Conservation (phyloP, 192 early-diverging fungal species). For the Backusella liffmaniae region DNA sequence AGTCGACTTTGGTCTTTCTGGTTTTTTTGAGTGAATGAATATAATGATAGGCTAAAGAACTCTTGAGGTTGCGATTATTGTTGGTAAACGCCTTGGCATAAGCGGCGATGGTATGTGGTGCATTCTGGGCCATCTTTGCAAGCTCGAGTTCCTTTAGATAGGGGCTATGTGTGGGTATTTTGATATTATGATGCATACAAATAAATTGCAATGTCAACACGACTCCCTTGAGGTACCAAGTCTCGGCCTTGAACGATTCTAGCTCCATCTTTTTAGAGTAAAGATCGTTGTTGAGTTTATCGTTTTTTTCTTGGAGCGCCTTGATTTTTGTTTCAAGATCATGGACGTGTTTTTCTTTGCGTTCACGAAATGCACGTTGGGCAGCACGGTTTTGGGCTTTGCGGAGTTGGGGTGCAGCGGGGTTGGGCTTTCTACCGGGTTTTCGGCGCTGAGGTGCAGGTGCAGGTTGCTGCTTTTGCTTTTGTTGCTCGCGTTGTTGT, state of each 20-base stretch:
- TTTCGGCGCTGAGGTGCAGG: constrained; percentile 35
- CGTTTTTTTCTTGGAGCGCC: constrained; percentile 57
- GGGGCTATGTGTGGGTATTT: constrained; percentile 24
- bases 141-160: constrained; percentile 19
- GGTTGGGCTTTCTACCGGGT: constrained; percentile 61
- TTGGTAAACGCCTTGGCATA: constrained; percentile 20
- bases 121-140: constrained; percentile 16
- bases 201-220: constrained; percentile 43
- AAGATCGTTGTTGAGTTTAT: constrained; percentile 43
- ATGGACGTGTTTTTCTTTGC: constrained; percentile 75
- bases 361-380: constrained; percentile 86
- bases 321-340: constrained; percentile 73
- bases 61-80: constrained; percentile 23
- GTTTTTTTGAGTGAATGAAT: not conserved
- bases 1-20: not conserved
- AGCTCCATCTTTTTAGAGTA: constrained; percentile 31
- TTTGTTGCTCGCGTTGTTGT: not conserved
- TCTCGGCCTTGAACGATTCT: constrained; percentile 44
- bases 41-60: constrained; percentile 10
- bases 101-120: constrained; percentile 26
- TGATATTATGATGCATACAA: constrained; percentile 27
- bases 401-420: constrained; percentile 54
- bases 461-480: not conserved
- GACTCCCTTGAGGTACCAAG: constrained; percentile 45
- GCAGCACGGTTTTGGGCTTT: constrained; percentile 87